Evolutionary conservation across 2,329 filamentous ascomycete species (phyloP).

Genomic region (Diplodia scrobiculata): DNA sequence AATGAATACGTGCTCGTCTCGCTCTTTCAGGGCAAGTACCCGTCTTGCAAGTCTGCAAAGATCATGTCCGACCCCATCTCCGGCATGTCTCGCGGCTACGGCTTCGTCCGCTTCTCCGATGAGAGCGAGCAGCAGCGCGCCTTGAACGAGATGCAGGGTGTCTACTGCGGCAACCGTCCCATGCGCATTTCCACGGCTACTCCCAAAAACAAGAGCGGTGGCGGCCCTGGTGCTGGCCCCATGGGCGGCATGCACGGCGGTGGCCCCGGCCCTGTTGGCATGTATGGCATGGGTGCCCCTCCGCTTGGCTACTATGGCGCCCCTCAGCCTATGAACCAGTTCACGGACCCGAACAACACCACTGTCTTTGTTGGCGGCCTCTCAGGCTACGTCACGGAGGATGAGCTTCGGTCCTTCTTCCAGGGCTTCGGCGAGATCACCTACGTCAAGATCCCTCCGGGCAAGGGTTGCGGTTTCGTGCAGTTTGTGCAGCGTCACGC

Average conservation of each 20-base stretch:
- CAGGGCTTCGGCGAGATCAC: constrained; percentile 99
- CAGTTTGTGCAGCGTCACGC: constrained; percentile 99
- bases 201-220: constrained; percentile 80
- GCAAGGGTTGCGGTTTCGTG: constrained; percentile 98
- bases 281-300: constrained; percentile 71
- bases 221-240: constrained; percentile 55
- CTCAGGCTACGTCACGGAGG: constrained; percentile 97
- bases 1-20: constrained; percentile 98
- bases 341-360: constrained; percentile 99
- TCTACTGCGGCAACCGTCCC: constrained; percentile 96
- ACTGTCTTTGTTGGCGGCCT: constrained; percentile 97
- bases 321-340: constrained; percentile 94
- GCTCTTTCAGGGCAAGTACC: constrained; percentile 94
- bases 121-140: constrained; percentile 96
- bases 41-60: constrained; percentile 98
- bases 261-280: constrained; percentile 56
- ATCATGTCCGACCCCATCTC: constrained; percentile 99
- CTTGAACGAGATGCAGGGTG: constrained; percentile 96
- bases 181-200: constrained; percentile 99
- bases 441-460: constrained; percentile 98
- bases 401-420: constrained; percentile 99
- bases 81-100: constrained; percentile 95
- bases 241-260: constrained; percentile 52
- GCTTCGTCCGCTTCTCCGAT: constrained; percentile 95
- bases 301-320: constrained; percentile 67